Evolutionary conservation across 192 early-diverging fungal species (phyloP), one percentile per base, ranked within the genome.

Genomic region (Pecoramyces ruminantium): DNA sequence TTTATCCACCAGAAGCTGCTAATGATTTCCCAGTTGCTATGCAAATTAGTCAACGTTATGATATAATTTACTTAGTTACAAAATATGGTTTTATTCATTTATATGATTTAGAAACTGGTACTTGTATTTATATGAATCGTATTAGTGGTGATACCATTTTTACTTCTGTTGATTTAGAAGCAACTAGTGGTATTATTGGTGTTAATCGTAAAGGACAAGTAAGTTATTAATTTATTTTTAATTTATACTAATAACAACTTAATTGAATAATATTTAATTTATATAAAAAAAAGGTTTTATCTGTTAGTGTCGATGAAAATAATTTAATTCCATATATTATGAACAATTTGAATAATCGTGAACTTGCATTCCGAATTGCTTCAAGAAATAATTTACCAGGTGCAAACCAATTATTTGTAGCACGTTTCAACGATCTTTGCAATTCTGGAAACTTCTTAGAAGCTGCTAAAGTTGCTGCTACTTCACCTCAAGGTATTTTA

Each of bases 101-200:
- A 30, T 98, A 96, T 86, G 97, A 99, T 82, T 87, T 99, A 39
- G 97, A 98, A 86, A 91, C 95, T 18, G 96, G 95, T 38, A 91
- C 92, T 27, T 96, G 95, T 86, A 92, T 99, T 79, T 99, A 96
- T 88, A 96, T 96, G 92, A 98, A 99, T 88, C 91, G 97, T 80
- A 97, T 98, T 83, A 95, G 93, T 84, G 94, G 94, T 28, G 97
- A 98, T 80, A 97, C 97, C n/a, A 95, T 99, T 79, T 99, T 99
- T 92, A 94, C 96, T 21, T 96, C 97, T 81, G 92, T 96, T 58
- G 95, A 96, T 83, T 90, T 96, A 81, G 91, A 96, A 78, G 85
- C 87, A 18, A 92, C 93, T 21, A 90, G 92, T 80, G 97, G 97
- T 78, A 91, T 99, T 29, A 93, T 99, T 82, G 96, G 92, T 58